Evolutionary conservation across 106 monocot genomes (phyloP), one percentile per base, ranked within the genome.

Genomic region (Acanthochlamys bracteata): DNA sequence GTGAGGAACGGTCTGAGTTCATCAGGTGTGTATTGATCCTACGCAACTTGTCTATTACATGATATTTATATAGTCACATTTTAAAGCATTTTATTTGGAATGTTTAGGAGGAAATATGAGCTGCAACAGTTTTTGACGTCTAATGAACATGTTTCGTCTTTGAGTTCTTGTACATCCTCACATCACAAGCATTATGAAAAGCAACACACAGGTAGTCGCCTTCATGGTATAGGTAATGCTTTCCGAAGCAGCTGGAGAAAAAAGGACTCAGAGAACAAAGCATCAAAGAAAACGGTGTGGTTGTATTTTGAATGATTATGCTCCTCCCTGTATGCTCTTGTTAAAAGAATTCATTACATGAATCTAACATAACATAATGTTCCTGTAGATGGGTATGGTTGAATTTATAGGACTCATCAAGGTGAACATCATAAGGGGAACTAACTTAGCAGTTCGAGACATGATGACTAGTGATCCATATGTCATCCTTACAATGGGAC

Each of bases 391-490:
- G 77, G 96, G 91, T 20, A 88, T 96, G 96, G 83, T 91, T 42
- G 96, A 96, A 73, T 96, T 91, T 70, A 57, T 96, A 57, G 96
- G 96, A 58, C 73, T 91, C 61, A 74, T 96, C 25, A 91, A 85
- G 63, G 88, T 91, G 33, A 83, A 83, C 16, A 74, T 96, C 33
- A 76, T 91, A 74, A 96, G 80, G 68, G 96, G 96, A 4, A 82
- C 69, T 41, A 83, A 91, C 73, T 67, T 91, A 49, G 91, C 91
- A 11, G 67, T 95, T 23, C 78, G 94, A n/a, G 94, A 95, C 71
- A 56, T 95, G 59, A 60, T 90, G 55, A 82, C 84, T 42, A 95
- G 94, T 61, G 94, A 95, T 72, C 94, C 94, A 58, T 95, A 90
- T 69, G 94, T 90, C 53, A 75, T 95, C 41, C 62, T 95, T 10